These are phyloP conservation scores for Tuber aestivum DNA, from an alignment of 495 filamentous ascomycete genomes.

Conservation along the genomic window DNA sequence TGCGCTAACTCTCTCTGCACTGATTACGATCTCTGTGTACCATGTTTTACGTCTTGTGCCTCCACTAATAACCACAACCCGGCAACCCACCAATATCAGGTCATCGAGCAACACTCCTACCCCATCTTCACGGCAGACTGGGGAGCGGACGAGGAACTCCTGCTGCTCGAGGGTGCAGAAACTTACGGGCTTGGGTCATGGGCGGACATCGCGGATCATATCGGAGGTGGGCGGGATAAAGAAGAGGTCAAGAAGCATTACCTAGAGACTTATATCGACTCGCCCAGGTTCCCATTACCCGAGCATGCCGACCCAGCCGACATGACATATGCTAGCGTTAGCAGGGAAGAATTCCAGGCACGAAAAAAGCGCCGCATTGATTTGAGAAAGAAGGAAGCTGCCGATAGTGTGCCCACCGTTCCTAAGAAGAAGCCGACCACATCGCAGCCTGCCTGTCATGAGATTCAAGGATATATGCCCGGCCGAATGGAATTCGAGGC, in stretches of 20 bases:
- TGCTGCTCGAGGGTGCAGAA: constrained; percentile 92
- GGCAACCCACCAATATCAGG: constrained; percentile 73
- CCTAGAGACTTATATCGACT: constrained; percentile 77
- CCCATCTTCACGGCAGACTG: constrained; percentile 92
- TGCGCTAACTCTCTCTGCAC: constrained; percentile 76
- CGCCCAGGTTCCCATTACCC: constrained; percentile 75
- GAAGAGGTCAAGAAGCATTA: constrained; percentile 95
- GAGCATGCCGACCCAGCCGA: constrained; percentile 75
- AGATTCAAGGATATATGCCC: constrained; percentile 98
- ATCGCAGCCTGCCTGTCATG: constrained; percentile 88
- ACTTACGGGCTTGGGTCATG: constrained; percentile 95
- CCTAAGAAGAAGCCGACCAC: constrained; percentile 95
- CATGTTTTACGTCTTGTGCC: constrained; percentile 79
- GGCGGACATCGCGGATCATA: constrained; percentile 97
- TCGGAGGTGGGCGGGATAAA: constrained; percentile 86
- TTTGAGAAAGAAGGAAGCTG: constrained; percentile 78
- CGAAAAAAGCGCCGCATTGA: constrained; percentile 94
- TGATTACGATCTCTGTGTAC: constrained; percentile 95
- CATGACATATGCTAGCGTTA: constrained; percentile 65
- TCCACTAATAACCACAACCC: constrained; percentile 77
- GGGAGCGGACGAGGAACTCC: constrained; percentile 93
- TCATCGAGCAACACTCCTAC: constrained; percentile 97
- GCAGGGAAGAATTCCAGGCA: constrained; percentile 86
- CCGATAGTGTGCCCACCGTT: constrained; percentile 71
- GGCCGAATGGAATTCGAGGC: constrained; percentile 96